Base-by-base conservation (phyloP, 495 filamentous ascomycete genomes). In the Penicillium daleae region DNA sequence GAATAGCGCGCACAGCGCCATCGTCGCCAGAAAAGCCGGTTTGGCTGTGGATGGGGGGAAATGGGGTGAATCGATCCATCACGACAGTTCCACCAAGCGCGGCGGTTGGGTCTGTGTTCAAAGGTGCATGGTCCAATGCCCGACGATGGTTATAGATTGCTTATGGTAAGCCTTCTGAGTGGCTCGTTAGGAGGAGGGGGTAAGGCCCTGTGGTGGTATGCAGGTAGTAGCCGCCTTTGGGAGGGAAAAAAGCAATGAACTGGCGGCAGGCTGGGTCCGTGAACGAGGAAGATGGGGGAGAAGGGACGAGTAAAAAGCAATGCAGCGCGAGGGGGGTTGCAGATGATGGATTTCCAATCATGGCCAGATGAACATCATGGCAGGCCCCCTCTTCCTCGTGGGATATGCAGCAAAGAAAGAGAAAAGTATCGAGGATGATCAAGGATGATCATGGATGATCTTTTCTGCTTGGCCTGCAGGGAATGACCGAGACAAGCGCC, bases 31-130 rank as follows among this genome's bases (percentile, higher is more conserved):
- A 24, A 27, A 33, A 21, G 51, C 51, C 33, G 21, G 24, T 21
- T 33, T 39, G 54, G 37, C 54, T 21, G 33, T 42, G 42, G 33
- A 63, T 29, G 50, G 56, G 42, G 6, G 68, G 70, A 19, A 76
- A 71, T 48, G 49, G 61, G 2, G 72, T 73, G 21, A 68, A 61
- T 51, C 61, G 63, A 54, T 73, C 61, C 65, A 73, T 74, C 48
- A 56, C 19, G 51, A 31, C 9, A n/a, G 26, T 46, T 48, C 33
- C 21, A 56, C 44, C 31, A 21, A 19, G 24, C 2, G 24, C 24
- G 7, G 8, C 49, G 24, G 27, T n/a, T 52, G 48, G 50, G 50
- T 31, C 10, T 24, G 35, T 32, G 50, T 39, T 60, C 57, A 68
- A 58, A 55, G 1, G 54, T 27, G 40, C 66, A 66, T 68, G 50